A percentile compares a stretch with the other conserved stretches of the same genome.
Conservation (phyloP, 2,329 filamentous ascomycete species). For the Penicillium sp. region DNA sequence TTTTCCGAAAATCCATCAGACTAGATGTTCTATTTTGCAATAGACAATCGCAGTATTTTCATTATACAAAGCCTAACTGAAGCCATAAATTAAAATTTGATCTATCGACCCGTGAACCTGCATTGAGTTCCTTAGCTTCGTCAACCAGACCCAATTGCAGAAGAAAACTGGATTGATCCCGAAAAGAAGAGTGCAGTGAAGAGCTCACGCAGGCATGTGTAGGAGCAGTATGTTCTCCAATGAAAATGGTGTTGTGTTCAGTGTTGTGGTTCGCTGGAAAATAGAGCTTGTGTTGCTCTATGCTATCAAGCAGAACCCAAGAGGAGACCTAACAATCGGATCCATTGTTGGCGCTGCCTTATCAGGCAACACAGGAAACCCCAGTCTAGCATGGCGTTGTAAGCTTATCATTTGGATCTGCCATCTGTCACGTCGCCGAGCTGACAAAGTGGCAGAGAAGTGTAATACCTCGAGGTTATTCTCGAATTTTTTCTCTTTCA, state of each 20-base stretch:
- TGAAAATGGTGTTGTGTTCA: conserved; percentile 36
- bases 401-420: background rate
- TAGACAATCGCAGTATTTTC: too few relatives aligned
- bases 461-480: background rate
- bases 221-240: conserved; percentile 38
- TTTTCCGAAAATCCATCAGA: too few relatives aligned
- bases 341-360: background rate
- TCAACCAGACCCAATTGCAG: conserved; percentile 63
- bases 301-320: background rate
- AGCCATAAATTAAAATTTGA: conserved; percentile 28
- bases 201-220: conserved; percentile 37
- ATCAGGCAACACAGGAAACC: background rate
- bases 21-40: too few relatives aligned
- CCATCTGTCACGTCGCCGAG: background rate
- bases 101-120: conserved; percentile 69
- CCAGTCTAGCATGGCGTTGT: background rate
- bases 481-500: background rate
- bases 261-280: conserved; percentile 35
- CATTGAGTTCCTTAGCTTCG: conserved; percentile 63
- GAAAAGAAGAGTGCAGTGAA: conserved; percentile 29
- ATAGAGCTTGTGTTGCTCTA: conserved; percentile 35
- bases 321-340: too few relatives aligned
- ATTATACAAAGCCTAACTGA: too few relatives aligned
- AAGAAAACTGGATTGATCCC: conserved; percentile 34
- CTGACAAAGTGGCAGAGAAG: background rate